phyloP scores from a whole-genome alignment of 1,139 yeast genomes.

The Lodderomyces beijingensis region DNA sequence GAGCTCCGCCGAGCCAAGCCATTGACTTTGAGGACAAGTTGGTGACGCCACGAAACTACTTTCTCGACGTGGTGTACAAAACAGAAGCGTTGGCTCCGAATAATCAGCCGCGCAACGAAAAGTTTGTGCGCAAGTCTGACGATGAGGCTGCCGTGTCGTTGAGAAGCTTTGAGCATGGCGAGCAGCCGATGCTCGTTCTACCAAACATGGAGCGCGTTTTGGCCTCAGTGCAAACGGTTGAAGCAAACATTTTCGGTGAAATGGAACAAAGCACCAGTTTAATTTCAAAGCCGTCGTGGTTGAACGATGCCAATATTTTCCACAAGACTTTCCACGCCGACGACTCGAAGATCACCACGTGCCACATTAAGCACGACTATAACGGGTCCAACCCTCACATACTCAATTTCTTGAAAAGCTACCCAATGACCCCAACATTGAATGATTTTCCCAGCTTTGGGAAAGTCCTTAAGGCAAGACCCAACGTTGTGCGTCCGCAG shows the following conservation, averaged over 20 bases:
- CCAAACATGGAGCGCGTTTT: conserved; percentile 31
- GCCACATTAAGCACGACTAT: conserved; percentile 51
- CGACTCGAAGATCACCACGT: conserved; percentile 31
- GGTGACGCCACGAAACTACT: conserved; percentile 54
- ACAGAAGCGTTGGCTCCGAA: conserved; percentile 32
- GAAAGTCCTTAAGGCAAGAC: conserved; percentile 6
- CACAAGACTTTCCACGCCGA: conserved; percentile 35
- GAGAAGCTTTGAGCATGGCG: conserved; percentile 14
- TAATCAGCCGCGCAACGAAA: conserved; percentile 9
- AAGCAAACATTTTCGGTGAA: conserved; percentile 63
- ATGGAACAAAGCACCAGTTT: conserved; percentile 31
- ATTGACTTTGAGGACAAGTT: background rate
- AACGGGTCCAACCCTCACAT: conserved; percentile 65
- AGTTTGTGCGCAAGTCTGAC: background rate
- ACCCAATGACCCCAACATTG: conserved; percentile 53
- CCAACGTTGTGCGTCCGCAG: conserved; percentile 1
- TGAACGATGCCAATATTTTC: conserved; percentile 10
- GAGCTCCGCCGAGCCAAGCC: conserved; percentile 9
- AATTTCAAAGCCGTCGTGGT: conserved; percentile 5
- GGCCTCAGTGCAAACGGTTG: conserved; percentile 54
- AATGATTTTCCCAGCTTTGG: conserved; percentile 74
- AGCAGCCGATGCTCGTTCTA: conserved; percentile 24
- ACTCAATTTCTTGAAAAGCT: conserved; percentile 48
- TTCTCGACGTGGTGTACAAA: conserved; percentile 56
- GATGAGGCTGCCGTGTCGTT: conserved; percentile 16